Evolutionary conservation across 2,329 filamentous ascomycete genomes (phyloP).

Genomic region (Xylaria sp.): DNA sequence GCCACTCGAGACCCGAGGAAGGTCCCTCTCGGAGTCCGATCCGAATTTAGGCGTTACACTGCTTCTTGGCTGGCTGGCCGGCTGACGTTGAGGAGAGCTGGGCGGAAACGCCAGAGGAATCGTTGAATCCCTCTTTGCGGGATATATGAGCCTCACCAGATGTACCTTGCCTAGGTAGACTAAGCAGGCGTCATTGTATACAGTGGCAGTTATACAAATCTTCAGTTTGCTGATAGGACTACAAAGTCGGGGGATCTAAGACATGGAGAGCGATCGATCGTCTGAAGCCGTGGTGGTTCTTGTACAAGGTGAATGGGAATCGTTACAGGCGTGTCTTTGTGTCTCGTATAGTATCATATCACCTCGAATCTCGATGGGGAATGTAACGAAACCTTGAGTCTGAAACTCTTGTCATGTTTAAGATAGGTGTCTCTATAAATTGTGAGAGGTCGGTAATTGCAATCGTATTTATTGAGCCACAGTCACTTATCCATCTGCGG

Average conservation of each 20-base stretch:
- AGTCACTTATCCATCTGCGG: slow-evolving; percentile 1
- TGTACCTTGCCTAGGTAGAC: neutral
- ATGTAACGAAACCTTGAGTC: neutral
- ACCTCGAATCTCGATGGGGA: neutral
- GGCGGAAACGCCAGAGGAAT: slow-evolving; percentile 3
- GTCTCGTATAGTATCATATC: neutral
- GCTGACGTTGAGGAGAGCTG: slow-evolving; percentile 1
- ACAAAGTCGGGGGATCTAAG: neutral
- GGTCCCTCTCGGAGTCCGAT: slow-evolving; percentile 31
- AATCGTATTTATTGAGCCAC: slow-evolving; percentile 7
- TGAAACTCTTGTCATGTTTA: neutral
- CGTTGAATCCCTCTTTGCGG: neutral
- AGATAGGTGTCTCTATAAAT: neutral
- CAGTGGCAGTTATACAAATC: neutral
- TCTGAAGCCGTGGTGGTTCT: neutral
- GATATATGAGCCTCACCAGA: slow-evolving; percentile 25
- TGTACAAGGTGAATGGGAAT: neutral
- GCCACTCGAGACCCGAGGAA: neutral
- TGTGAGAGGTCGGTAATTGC: neutral
- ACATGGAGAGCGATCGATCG: slow-evolving; percentile 5
- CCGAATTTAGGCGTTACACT: slow-evolving; percentile 29
- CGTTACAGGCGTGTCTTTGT: neutral
- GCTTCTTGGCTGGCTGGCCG: slow-evolving; percentile 23
- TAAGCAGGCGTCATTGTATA: neutral
- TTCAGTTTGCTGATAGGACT: neutral